phyloP scores from a whole-genome alignment of 352 stramenopile genomes.

The Globisporangium heterothallicum region DNA sequence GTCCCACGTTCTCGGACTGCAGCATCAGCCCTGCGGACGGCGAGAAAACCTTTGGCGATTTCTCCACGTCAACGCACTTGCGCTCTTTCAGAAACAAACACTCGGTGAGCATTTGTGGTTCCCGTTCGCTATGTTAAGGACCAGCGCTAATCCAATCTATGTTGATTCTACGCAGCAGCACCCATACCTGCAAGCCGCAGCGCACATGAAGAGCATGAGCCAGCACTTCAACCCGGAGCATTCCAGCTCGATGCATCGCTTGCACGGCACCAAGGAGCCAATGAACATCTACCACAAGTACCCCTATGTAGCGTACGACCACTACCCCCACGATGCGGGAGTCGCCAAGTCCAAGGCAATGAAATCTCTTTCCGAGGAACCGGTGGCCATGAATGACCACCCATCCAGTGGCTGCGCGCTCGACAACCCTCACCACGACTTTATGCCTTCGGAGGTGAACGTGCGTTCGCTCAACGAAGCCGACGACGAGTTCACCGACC shows the following conservation, averaged over 20 bases:
- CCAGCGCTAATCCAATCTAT: neutral
- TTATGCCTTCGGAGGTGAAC: slow-evolving; percentile 38
- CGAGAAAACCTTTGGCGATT: slow-evolving; percentile 39
- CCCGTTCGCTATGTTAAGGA: neutral
- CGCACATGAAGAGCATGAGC: slow-evolving; percentile 8
- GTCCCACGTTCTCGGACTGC: slow-evolving; percentile 43
- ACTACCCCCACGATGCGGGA: slow-evolving; percentile 21
- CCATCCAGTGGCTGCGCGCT: slow-evolving; percentile 21
- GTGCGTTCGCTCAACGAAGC: slow-evolving; percentile 39
- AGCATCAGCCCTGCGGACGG: slow-evolving; percentile 42
- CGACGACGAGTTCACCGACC: slow-evolving; percentile 41
- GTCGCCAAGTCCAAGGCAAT: slow-evolving; percentile 3
- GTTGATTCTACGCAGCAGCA: too few species aligned
- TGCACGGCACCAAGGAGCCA: slow-evolving; percentile 9
- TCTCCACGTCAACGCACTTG: slow-evolving; percentile 37
- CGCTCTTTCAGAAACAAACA: slow-evolving; percentile 41
- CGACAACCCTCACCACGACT: slow-evolving; percentile 25
- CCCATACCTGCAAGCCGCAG: slow-evolving; percentile 9
- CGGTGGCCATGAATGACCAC: slow-evolving; percentile 12
- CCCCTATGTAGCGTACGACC: slow-evolving; percentile 25
- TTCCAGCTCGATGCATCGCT: slow-evolving; percentile 12
- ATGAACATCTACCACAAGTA: slow-evolving; percentile 21
- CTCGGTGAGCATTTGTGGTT: slow-evolving; percentile 21
- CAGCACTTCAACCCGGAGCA: slow-evolving; percentile 16
- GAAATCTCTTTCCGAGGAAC: slow-evolving; percentile 22